Evolutionary conservation across 805 yeast species (phyloP), one percentile per base, ranked within the genome.

Genomic region (Myxozyma neglecta): DNA sequence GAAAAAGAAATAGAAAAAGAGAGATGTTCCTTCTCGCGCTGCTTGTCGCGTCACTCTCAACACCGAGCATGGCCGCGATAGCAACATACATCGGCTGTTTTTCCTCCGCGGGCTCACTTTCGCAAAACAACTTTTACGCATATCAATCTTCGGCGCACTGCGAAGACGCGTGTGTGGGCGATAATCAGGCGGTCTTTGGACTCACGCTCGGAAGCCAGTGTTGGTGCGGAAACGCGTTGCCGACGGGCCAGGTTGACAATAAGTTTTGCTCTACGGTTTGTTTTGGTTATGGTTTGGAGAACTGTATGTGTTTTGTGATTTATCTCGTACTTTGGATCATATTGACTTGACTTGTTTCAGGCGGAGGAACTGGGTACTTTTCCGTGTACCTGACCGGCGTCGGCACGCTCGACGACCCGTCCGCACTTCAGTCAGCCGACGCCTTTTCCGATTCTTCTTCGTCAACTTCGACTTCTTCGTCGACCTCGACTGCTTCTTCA

Each of bases 91-190:
- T 70, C n/a, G 81, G 83, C 42, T 79, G 83, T 70, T 78, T 69
- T 69, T 65, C 78, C 34, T 53, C 72, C n/a, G 66, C 81, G 3
- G 66, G 72, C 18, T 69, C 74, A 11, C 81, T 77, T 68, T 53
- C 71, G n/a, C 71, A 69, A 58, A 72, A 76, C 63, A 89, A 87
- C 36, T 69, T 78, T 2, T 82, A 81, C 71, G 75, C 73, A 1
- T 87, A 76, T 71, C 92, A 88, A 74, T 80, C 90, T 8, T 80
- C 84, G 16, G 76, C 81, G 7, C 76, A 82, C 70, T 87, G 94
- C 73, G 76, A 78, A 60, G 66, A 69, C 7, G 76, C 77, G 64
- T 87, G 97, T 74, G 68, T 74, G 5, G 70, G 66, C n/a, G 58
- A 70, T 56, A 80, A 81, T 8, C 76, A 74, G 69, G 74, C 77